phyloP scores from a whole-genome alignment of 345 rosid genomes.

The Alliaria petiolata region DNA sequence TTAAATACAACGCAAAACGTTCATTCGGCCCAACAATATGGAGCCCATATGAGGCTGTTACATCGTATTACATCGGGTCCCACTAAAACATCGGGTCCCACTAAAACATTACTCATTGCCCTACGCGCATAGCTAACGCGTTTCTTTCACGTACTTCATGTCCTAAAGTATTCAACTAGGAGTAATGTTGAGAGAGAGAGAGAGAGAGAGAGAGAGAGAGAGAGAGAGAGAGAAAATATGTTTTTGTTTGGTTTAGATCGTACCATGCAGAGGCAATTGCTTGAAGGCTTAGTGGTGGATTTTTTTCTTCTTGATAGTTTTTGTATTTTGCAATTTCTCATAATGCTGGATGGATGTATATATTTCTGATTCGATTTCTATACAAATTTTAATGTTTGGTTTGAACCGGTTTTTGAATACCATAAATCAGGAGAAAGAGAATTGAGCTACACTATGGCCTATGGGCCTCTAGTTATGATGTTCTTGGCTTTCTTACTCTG shows the following conservation, averaged over 20 bases:
- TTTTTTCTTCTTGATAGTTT: not conserved
- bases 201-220: too few relatives aligned
- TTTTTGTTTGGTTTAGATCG: conserved; percentile 17
- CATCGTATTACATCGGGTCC: too few relatives aligned
- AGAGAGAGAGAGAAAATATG: too few relatives aligned
- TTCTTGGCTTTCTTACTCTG: too few relatives aligned
- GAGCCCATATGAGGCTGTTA: not conserved
- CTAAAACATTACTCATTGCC: not conserved
- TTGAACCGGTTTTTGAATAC: too few relatives aligned
- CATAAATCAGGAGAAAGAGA: too few relatives aligned
- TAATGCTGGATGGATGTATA: conserved; percentile 6
- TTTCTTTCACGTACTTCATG: not conserved
- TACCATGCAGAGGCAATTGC: conserved; percentile 7
- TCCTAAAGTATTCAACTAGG: too few relatives aligned
- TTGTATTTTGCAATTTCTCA: conserved; percentile 9
- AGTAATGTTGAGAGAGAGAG: too few relatives aligned
- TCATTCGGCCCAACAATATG: not conserved
- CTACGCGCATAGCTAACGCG: not conserved
- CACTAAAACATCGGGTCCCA: not conserved
- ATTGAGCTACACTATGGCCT: too few relatives aligned
- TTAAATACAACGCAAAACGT: not conserved
- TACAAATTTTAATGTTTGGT: not conserved
- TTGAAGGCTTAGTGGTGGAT: conserved; percentile 2
- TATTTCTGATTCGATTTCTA: conserved; percentile 14
- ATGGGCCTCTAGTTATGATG: too few relatives aligned